A percentile compares a stretch with the other conserved stretches of the same genome.
phyloP scores from a whole-genome alignment of 768 basidiomycete species.

The Crepidotus variabilis region DNA sequence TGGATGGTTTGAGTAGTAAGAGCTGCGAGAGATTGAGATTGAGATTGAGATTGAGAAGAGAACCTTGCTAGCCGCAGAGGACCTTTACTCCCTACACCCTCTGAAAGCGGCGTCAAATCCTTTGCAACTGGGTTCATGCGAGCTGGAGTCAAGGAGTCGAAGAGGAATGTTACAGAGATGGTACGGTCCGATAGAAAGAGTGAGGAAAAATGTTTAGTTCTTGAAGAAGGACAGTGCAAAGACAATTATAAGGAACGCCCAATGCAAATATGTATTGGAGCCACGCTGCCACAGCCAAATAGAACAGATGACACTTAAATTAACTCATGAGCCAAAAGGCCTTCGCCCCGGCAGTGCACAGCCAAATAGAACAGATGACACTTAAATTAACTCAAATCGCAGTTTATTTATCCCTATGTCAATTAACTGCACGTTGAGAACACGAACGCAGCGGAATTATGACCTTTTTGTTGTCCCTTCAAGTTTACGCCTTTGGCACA shows the following conservation, averaged over 20 bases:
- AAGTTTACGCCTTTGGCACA: too few relatives aligned
- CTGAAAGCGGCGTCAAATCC: conserved; percentile 69
- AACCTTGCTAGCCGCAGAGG: conserved; percentile 64
- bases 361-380: too few relatives aligned
- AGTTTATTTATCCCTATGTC: too few relatives aligned
- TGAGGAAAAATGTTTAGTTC: background rate
- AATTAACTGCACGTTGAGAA: too few relatives aligned
- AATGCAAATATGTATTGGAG: background rate
- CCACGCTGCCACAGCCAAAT: too few relatives aligned
- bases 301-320: too few relatives aligned
- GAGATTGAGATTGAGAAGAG: conserved; percentile 62
- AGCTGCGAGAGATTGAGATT: conserved; percentile 74
- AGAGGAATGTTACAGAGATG: conserved; percentile 39
- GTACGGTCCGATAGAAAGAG: conserved; percentile 35
- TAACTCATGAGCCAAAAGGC: too few relatives aligned
- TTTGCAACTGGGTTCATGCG: conserved; percentile 65
- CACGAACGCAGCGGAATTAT: too few relatives aligned
- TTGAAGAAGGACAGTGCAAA: conserved; percentile 29
- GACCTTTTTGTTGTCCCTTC: too few relatives aligned
- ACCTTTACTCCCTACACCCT: conserved; percentile 90
- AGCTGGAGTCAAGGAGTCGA: conserved; percentile 43
- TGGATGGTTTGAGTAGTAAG: conserved; percentile 45
- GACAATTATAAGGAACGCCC: conserved; percentile 12
- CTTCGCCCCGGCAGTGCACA: too few relatives aligned
- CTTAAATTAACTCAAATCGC: too few relatives aligned